phyloP scores from a whole-genome alignment of 495 filamentous ascomycete species.

The Entonaema liquescens region DNA sequence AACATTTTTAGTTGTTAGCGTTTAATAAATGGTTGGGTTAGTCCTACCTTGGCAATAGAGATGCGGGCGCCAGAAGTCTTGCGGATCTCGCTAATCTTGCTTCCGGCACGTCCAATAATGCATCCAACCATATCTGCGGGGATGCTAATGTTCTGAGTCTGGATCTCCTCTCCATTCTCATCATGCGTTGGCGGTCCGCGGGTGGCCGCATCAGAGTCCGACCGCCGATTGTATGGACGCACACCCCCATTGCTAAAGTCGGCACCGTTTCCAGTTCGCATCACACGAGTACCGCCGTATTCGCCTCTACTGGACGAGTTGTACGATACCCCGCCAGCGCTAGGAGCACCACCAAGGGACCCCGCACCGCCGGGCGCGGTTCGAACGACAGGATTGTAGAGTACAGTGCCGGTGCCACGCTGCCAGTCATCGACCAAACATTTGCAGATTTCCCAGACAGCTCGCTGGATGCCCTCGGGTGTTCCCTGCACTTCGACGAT shows the following conservation, averaged over 20 bases:
- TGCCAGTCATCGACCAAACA: slow-evolving; percentile 98
- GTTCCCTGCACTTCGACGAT: slow-evolving; percentile 96
- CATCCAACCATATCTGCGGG: slow-evolving; percentile 99
- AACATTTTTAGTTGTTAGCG: slow-evolving; percentile 16
- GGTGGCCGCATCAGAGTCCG: slow-evolving; percentile 78
- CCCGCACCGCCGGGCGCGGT: slow-evolving; percentile 69
- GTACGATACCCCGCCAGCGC: slow-evolving; percentile 50
- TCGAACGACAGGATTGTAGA: slow-evolving; percentile 95
- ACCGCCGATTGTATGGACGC: slow-evolving; percentile 75
- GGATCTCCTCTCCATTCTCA: slow-evolving; percentile 96
- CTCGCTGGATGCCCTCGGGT: slow-evolving; percentile 92
- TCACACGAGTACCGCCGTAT: slow-evolving; percentile 74
- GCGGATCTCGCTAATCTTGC: slow-evolving; percentile 97
- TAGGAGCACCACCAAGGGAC: slow-evolving; percentile 47
- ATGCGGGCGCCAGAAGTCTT: slow-evolving; percentile 95
- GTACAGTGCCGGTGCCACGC: slow-evolving; percentile 91
- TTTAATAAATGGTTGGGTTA: neutral
- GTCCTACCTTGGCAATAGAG: slow-evolving; percentile 86
- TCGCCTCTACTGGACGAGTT: slow-evolving; percentile 52
- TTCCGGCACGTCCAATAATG: slow-evolving; percentile 93
- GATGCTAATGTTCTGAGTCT: slow-evolving; percentile 99
- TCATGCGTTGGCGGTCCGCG: slow-evolving; percentile 82
- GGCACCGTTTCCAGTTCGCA: slow-evolving; percentile 95
- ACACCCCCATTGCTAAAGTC: slow-evolving; percentile 88
- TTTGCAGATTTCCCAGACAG: slow-evolving; percentile 98